Conservation (phyloP, 75 land plant genomes). For the Selaginella tamariscina region DNA sequence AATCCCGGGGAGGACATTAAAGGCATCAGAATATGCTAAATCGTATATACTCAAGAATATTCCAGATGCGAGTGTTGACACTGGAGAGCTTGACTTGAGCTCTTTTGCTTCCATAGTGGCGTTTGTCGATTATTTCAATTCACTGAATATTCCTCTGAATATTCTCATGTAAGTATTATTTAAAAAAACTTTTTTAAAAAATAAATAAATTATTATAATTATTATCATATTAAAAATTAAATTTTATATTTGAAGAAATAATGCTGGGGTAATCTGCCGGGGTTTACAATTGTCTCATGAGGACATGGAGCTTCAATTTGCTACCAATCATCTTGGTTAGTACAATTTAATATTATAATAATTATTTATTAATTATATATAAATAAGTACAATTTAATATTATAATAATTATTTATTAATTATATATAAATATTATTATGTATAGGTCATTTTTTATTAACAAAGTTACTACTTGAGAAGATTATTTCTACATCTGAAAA, state of each 20-base stretch:
- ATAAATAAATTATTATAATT: too few species aligned
- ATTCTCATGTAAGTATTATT: background rate
- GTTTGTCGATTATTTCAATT: background rate
- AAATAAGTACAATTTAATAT: slow-evolving; percentile 5
- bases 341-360: background rate
- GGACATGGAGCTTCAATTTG: slow-evolving; percentile 60
- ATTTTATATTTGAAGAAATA: slow-evolving; percentile 44
- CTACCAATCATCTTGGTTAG: slow-evolving; percentile 66
- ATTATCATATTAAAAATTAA: too few species aligned
- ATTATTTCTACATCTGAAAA: background rate
- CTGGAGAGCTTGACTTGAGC: background rate
- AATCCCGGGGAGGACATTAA: slow-evolving; percentile 31
- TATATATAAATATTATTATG: too few species aligned
- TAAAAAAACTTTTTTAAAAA: too few species aligned
- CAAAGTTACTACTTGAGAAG: background rate
- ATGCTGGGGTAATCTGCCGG: slow-evolving; percentile 47
- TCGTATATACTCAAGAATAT: background rate
- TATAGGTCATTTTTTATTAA: background rate
- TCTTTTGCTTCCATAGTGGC: background rate
- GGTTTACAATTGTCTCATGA: slow-evolving; percentile 47
- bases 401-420: background rate
- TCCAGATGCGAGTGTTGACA: background rate
- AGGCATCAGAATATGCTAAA: background rate
- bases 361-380: background rate
- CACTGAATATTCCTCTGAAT: background rate